A percentile compares a stretch with the other conserved stretches of the same genome.
These are phyloP conservation scores for Pachyrhizus erosus DNA, from an alignment of 306 rosid genomes.

Conservation along the genomic window DNA sequence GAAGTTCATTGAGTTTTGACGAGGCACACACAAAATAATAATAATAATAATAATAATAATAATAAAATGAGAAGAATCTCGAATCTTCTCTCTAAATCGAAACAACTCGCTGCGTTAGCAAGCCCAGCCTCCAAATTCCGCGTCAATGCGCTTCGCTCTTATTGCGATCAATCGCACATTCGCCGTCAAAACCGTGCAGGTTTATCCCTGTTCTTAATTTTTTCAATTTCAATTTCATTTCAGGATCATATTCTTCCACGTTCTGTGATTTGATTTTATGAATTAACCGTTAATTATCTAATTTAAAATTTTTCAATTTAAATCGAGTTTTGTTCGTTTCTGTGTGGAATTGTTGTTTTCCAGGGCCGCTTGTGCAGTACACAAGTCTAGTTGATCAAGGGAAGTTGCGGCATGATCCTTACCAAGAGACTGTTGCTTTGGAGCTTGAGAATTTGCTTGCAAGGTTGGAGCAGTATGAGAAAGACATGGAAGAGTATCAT, in stretches of 20 bases:
- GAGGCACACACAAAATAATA: not conserved
- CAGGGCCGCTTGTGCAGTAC: slow-evolving; percentile 78
- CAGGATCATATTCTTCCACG: not conserved
- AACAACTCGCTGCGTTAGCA: slow-evolving; percentile 33
- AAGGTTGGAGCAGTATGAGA: slow-evolving; percentile 89
- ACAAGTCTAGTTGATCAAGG: slow-evolving; percentile 72
- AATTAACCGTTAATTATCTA: not conserved
- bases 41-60: no score
- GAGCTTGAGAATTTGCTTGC: slow-evolving; percentile 77
- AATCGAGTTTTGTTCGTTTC: not conserved
- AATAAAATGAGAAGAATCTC: slow-evolving; percentile 61
- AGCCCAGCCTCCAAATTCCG: slow-evolving; percentile 36
- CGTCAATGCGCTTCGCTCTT: slow-evolving; percentile 54
- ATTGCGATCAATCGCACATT: slow-evolving; percentile 45
- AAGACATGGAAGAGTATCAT: slow-evolving; percentile 86
- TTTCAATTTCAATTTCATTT: not conserved
- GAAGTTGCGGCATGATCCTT: slow-evolving; percentile 83
- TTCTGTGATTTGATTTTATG: not conserved
- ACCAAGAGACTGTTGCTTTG: slow-evolving; percentile 79
- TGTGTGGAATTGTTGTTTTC: slow-evolving; percentile 12
- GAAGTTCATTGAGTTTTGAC: slow-evolving; percentile 14
- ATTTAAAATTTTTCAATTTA: not conserved
- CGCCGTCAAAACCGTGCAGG: slow-evolving; percentile 53
- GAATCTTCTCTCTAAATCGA: slow-evolving; percentile 34
- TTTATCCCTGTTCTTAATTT: slow-evolving; percentile 34